Evolutionary conservation across 163 green algal genomes (phyloP), one percentile per base, ranked within the genome.

Genomic region (Scenedesmus sp.): DNA sequence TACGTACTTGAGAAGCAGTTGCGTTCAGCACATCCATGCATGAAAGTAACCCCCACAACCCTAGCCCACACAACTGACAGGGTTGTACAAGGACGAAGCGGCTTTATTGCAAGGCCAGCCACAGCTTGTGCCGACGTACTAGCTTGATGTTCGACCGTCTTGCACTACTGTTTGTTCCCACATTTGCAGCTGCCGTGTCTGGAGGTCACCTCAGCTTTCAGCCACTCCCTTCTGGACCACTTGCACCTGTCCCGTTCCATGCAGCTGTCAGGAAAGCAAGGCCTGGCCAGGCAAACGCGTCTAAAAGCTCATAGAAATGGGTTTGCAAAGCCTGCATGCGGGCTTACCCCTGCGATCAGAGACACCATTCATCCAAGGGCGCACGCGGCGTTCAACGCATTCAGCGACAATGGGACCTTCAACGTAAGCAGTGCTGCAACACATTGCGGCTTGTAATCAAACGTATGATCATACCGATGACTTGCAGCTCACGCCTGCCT

Each of bases 261-360:
- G 70, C 70, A 79, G 70, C 70, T 79, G 70, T 79, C 70, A 79
- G 70, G 23, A 79, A 79, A 79, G 70, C 70, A 79, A 23, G 23
- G 70, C 20, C 13, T 79, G 70, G 70, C 23, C 5, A 46, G 23
- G 70, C 70, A 79, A 7, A 79, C 20, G 13, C 4, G 4, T 46
- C 13, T 52, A 52, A 79, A 13, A 4, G 2, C 0, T 52, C 46
- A 6, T 52, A 4, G 23, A 2, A 52, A 52, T 6, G 20, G 6
- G 23, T 79, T 79, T 46, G 6, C 70, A 4, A 52, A 7, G 70
- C 70, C 70, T 52, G 70, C 70, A 79, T 79, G 70, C 70, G 70
- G 46, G 70, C 70, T 79, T 3, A 46, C 70, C 12, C 70, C 70
- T 13, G 20, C 70, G 52, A 79, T 18, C 1, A 52, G 20, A 79